Conservation (phyloP, 1,284 basidiomycete genomes). For the Coniophora puteana region DNA sequence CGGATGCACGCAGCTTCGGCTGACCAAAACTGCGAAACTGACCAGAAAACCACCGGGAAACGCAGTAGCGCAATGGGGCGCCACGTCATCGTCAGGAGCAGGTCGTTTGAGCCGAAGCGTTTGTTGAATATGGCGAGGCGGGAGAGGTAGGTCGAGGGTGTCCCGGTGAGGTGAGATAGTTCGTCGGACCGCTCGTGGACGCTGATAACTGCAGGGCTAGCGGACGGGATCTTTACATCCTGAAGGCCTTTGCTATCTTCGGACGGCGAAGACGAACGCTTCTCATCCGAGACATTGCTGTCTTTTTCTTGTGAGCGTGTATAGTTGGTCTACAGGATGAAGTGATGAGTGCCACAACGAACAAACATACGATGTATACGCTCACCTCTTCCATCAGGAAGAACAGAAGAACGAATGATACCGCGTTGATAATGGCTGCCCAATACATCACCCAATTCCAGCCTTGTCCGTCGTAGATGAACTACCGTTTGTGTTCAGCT, state of each 20-base stretch:
- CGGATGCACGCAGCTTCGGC: too few relatives aligned
- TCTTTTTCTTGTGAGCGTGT: constrained; percentile 12
- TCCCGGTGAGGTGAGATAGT: constrained; percentile 7
- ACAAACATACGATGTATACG: neutral
- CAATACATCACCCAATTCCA: constrained; percentile 19
- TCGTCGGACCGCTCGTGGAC: too few relatives aligned
- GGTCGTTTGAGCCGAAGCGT: constrained; percentile 14
- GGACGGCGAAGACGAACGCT: constrained; percentile 6
- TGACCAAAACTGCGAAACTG: too few relatives aligned
- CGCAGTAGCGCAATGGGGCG: constrained; percentile 13
- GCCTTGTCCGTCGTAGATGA: constrained; percentile 15
- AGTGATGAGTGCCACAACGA: neutral
- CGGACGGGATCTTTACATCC: too few relatives aligned
- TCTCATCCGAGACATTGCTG: constrained; percentile 9
- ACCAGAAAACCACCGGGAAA: constrained; percentile 17
- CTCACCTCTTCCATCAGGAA: constrained; percentile 17
- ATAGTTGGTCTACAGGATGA: constrained; percentile 11
- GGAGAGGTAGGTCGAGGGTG: constrained; percentile 9
- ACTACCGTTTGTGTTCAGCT: constrained; percentile 2
- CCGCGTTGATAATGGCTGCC: constrained; percentile 16
- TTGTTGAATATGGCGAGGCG: constrained; percentile 11
- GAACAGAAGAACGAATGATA: constrained; percentile 11
- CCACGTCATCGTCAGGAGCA: constrained; percentile 14
- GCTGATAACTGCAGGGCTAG: too few relatives aligned
- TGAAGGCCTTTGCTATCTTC: too few relatives aligned